Base-by-base conservation (phyloP, 768 basidiomycete species). In the Tricholoma saponaceum region DNA sequence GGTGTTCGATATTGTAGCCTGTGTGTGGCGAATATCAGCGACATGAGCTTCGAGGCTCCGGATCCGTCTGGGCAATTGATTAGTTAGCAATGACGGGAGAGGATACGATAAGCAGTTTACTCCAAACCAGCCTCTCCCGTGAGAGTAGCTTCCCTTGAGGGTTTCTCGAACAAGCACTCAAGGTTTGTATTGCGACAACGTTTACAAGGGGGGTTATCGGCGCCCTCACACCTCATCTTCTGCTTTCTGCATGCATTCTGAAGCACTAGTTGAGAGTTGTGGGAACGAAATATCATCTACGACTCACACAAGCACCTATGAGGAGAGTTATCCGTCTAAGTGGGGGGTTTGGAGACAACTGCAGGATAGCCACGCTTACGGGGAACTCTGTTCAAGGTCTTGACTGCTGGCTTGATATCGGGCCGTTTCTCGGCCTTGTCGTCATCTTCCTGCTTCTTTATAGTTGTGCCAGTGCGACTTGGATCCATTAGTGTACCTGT, bases 151-250 rank as follows among this genome's bases (percentile, higher is more conserved):
- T 95, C 92, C 64, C 87, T 81, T 12, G 85, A 87, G 2, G 95
- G 95, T 65, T 97, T 97, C 72, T 98, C 95, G 69, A 98, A 96
- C 32, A 97, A 79, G 74, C 95, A 98, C 41, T 95, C 91, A 12
- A 97, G 79, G 2, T 92, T 90, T 18, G 90, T 87, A 65, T 93
- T 89, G 30, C 91, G 82, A 74, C 95, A 98, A 44, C 95, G 85
- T 66, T 90, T 87, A 73, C 95, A 98, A n/a, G 95, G 95, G 23
- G 95, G 95, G 66, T 92, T 94, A 70, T 97, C 95, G 14, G 94
- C 95, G 1, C 93, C 94, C 71, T 95, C 93, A 69, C 95, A 98
- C 64, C 94, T 81, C 95, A 97, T 97, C 76, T 97, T 97, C 79
- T 95, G 94, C 67, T 93, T 91, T 64, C 95, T 80, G 72, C 95